Base-by-base conservation (phyloP, 2,329 filamentous ascomycete genomes). In the Talaromyces sp. region DNA sequence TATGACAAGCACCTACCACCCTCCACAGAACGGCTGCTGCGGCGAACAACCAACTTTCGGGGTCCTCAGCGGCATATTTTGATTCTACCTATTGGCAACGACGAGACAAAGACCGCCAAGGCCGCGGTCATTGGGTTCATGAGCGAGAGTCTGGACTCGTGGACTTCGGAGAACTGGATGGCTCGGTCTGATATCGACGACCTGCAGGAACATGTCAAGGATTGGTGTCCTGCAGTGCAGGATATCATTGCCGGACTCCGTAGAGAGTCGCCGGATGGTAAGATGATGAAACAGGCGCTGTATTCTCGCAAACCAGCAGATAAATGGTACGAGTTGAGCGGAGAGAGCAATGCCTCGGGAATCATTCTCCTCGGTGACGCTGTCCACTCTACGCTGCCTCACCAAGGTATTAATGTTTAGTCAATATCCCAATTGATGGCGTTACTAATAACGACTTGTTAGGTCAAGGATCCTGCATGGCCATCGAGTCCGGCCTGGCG, bases 121-220 rank as follows among this genome's bases (percentile, higher is more conserved):
- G 72, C 73, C 2, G 73, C 68, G 0, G 62, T 75, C 8, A 75
- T 75, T 58, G 73, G 69, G 4, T 76, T 76, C 51, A 75, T 75
- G 73, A 71, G 72, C 6, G 73, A 76, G 65, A 63, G 73, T 2
- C 65, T 76, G 7, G 72, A 75, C 32, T 53, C 65, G 3, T 76
- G 73, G 73, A 72, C 69, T 22, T 73, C 71, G 8, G 72, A 75
- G 62, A 72, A 66, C 33, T 75, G 73, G 73, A 69, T 75, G 63
- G 69, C 71, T 3, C 68, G 69, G 36, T 69, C 69, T 4, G 66
- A 69, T 56, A 72, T 75, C n/a, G 70, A 72, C 57, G 70, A 66
- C 51, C 59, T 76, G 39, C 65, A 74, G 9, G 69, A 69, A 47
- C 73, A 75, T 57, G 70, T 73, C 27, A 66, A 67, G 19, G 72